Evolutionary conservation across 148 eudicot species (phyloP), one percentile per base, ranked within the genome.

Genomic region (Camellia granthamiana): DNA sequence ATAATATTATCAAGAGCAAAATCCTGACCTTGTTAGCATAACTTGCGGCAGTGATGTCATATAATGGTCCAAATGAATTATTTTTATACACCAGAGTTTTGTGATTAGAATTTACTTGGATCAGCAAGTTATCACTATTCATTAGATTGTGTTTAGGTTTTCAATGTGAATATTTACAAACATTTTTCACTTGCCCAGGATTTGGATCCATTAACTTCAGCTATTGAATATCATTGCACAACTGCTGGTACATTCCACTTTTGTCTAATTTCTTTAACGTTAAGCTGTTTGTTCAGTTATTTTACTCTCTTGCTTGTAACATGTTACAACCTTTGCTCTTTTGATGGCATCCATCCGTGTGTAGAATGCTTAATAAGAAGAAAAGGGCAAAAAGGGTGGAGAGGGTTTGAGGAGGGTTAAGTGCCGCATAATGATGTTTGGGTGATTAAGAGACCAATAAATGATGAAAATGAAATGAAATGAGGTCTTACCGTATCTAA

Each of bases 141-240:
- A 16, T 74, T 72, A 11, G 56, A 6, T 62, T 42, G 52, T 55
- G 23, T 58, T 75, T 69, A 52, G 52, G 52, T 5, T 55, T 55
- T 8, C 58, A 55, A 7, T 6, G 23, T 49, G n/a, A n/a, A 56
- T 68, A 44, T 60, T 75, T 54, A 83, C 75, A 42, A 42, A 42
- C 41, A n/a, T 79, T 63, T 18, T 60, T 63, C 59, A 51, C 82
- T 77, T 87, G 76, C 63, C 52, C 92, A 95, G 99, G 97, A 92
- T 81, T 84, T 79, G 83, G 99, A 95, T 87, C 95, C 95, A 58
- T 76, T 77, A n/a, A 91, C 95, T 84, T 91, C 97, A 69, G 77
- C 89, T 21, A 95, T 95, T 66, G 97, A 95, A 74, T 95, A 95
- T 87, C 85, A 84, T 63, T 92, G 95, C 84, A 90, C 97, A 78